Conservation (phyloP, 1,284 basidiomycete genomes). For the Ustilago trichophora region DNA sequence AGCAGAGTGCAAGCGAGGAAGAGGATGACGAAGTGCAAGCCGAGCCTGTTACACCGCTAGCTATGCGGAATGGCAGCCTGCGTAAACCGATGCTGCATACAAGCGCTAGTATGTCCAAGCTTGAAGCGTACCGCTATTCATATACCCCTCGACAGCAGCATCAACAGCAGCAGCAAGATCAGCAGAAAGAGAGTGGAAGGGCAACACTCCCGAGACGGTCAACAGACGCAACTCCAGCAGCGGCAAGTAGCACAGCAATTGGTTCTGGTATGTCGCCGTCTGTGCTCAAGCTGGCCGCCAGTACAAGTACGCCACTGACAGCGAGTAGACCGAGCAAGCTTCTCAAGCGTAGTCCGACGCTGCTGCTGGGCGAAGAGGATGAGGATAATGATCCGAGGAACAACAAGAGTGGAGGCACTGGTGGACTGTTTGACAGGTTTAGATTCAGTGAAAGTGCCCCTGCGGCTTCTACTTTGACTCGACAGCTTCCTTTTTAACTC, state of each 20-base stretch:
- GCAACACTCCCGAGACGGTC: slow-evolving; percentile 5
- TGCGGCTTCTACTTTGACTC: neutral
- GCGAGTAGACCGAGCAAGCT: slow-evolving; percentile 15
- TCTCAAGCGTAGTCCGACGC: slow-evolving; percentile 25
- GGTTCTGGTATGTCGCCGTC: slow-evolving; percentile 5
- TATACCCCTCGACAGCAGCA: slow-evolving; percentile 14
- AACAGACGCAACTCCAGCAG: neutral
- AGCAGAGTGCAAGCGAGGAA: neutral
- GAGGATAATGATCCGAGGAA: neutral
- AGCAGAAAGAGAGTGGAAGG: no score
- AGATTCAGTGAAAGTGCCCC: slow-evolving; percentile 3
- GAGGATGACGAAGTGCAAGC: slow-evolving; percentile 3
- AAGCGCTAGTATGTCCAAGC: slow-evolving; percentile 35
- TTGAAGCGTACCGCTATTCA: slow-evolving; percentile 35
- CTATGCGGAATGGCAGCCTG: neutral
- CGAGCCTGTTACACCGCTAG: slow-evolving; percentile 25
- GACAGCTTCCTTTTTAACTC: slow-evolving; percentile 8
- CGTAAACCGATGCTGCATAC: slow-evolving; percentile 16
- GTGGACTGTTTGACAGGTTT: slow-evolving; percentile 31
- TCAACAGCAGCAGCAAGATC: neutral
- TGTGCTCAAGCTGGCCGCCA: slow-evolving; percentile 11
- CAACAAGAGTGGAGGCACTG: neutral
- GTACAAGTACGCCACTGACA: neutral
- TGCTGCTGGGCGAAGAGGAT: slow-evolving; percentile 10
- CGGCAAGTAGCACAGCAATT: neutral